A percentile compares a stretch with the other conserved stretches of the same genome.
Conservation (phyloP, 768 basidiomycete species). For the Boletus sp. region DNA sequence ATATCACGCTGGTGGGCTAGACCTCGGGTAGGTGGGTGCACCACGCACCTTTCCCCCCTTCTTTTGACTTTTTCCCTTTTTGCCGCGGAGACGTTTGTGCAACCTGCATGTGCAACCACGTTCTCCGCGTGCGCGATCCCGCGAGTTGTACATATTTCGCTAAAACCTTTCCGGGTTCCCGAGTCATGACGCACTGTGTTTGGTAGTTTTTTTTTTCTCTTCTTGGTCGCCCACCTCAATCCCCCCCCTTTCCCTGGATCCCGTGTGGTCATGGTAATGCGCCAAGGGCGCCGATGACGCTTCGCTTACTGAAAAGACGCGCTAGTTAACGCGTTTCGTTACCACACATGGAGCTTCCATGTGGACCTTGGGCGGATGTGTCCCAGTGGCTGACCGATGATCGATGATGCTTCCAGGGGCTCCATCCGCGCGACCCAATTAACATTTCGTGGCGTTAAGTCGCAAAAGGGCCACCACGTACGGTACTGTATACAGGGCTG, state of each 20-base stretch:
- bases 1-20: background rate
- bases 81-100: background rate
- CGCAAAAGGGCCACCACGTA: too few species aligned
- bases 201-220: background rate
- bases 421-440: background rate
- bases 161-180: background rate
- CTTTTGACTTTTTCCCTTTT: background rate
- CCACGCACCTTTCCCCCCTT: background rate
- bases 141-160: background rate
- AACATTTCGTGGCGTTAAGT: background rate
- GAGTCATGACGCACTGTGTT: background rate
- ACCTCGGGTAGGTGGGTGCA: too few species aligned
- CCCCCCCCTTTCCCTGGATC: background rate
- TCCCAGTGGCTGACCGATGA: background rate
- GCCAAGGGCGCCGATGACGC: background rate
- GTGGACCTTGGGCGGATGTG: background rate
- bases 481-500: background rate
- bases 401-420: background rate
- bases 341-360: background rate
- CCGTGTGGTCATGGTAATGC: conserved; percentile 2
- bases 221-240: background rate
- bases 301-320: background rate
- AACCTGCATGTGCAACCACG: background rate
- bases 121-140: background rate
- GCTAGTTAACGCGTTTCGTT: background rate